phyloP scores from a whole-genome alignment of 1,284 basidiomycete genomes.

The Tylopilus sp. region DNA sequence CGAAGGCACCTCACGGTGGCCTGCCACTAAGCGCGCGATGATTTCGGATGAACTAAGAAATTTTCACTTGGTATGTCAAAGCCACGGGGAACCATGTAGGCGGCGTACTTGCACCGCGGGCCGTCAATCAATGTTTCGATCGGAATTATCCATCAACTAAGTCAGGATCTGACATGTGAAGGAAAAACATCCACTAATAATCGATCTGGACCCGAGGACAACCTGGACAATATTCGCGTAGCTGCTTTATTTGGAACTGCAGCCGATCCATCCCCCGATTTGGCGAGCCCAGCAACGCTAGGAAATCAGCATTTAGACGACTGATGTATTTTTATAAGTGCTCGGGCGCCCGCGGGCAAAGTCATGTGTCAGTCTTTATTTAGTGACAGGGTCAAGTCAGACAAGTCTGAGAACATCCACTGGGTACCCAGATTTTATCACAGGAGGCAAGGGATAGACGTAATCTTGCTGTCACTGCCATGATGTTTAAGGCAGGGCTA shows the following conservation, averaged over 20 bases:
- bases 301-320: neutral
- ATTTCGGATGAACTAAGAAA: neutral
- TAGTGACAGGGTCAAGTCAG: neutral
- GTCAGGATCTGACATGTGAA: neutral
- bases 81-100: neutral
- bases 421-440: neutral
- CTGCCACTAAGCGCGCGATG: neutral
- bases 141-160: neutral
- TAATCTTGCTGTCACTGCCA: neutral
- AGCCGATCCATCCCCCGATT: neutral
- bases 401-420: neutral
- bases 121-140: neutral
- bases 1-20: no score
- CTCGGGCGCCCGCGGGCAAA: neutral
- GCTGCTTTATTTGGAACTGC: no score
- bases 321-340: neutral
- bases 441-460: neutral
- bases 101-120: neutral
- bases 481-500: neutral
- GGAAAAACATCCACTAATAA: neutral
- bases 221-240: neutral
- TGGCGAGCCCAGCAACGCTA: neutral
- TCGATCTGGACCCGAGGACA: neutral
- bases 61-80: neutral
- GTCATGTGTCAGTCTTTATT: constrained; percentile 18